Evolutionary conservation across 2,329 filamentous ascomycete species (phyloP).

Genomic region (Scortechinia acanthostroma): DNA sequence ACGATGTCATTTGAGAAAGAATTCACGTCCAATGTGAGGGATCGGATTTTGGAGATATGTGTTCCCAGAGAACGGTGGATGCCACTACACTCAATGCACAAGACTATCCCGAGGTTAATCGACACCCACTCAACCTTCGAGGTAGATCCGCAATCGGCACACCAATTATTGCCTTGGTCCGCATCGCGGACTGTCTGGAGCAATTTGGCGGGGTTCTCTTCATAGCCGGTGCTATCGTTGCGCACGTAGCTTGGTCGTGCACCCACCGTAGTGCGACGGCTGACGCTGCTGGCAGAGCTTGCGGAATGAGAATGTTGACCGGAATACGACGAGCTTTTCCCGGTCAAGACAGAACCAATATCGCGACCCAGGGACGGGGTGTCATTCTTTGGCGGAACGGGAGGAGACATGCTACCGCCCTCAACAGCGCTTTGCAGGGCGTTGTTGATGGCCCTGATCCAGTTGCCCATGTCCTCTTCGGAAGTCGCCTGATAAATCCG

Average conservation of each 20-base stretch:
- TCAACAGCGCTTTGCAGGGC: constrained; percentile 93
- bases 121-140: constrained; percentile 98
- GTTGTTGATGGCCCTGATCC: constrained; percentile 95
- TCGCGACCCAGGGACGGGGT: constrained; percentile 65
- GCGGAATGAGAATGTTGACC: constrained; percentile 40
- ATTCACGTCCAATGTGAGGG: constrained; percentile 86
- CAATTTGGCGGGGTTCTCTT: constrained; percentile 78
- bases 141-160: constrained; percentile 86
- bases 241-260: constrained; percentile 67
- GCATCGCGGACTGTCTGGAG: constrained; percentile 81
- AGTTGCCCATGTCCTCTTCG: constrained; percentile 94
- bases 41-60: constrained; percentile 94
- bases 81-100: constrained; percentile 96
- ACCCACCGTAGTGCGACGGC: constrained; percentile 83
- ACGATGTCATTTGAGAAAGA: constrained; percentile 97
- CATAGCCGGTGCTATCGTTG: constrained; percentile 63
- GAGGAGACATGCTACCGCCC: constrained; percentile 44
- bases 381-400: constrained; percentile 29
- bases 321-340: constrained; percentile 68
- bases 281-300: constrained; percentile 43
- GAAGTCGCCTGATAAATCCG: constrained; percentile 96
- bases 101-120: constrained; percentile 89
- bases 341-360: constrained; percentile 86
- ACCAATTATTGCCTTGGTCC: constrained; percentile 87
- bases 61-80: constrained; percentile 94